Evolutionary conservation across 805 yeast genomes (phyloP).

Genomic region (Peterozyma toletana): DNA sequence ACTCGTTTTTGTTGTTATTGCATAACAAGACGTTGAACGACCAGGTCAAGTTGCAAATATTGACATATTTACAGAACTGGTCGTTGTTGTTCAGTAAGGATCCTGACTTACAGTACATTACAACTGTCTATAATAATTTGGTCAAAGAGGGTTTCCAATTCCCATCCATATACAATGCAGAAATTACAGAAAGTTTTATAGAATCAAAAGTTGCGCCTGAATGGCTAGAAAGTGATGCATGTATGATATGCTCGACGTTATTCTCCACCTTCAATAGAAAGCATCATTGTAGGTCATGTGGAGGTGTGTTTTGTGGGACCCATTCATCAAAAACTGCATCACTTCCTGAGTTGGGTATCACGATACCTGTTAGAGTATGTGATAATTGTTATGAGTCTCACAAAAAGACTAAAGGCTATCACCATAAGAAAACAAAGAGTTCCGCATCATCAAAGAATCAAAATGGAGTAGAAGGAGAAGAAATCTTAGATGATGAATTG

Average conservation of each 20-base stretch:
- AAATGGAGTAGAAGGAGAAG: conserved; percentile 18
- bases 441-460: conserved; percentile 15
- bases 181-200: conserved; percentile 44
- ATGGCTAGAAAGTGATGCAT: conserved; percentile 93
- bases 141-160: conserved; percentile 58
- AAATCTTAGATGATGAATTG: conserved; percentile 70
- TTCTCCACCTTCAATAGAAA: conserved; percentile 82
- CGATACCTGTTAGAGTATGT: conserved; percentile 88
- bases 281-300: conserved; percentile 96
- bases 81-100: conserved; percentile 64
- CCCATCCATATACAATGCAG: conserved; percentile 43
- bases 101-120: conserved; percentile 58
- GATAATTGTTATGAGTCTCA: conserved; percentile 76
- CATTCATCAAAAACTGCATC: conserved; percentile 74
- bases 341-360: conserved; percentile 78
- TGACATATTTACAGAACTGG: conserved; percentile 72
- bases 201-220: conserved; percentile 94
- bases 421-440: conserved; percentile 13
- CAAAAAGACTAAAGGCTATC: conserved; percentile 10
- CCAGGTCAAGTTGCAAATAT: conserved; percentile 52
- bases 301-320: conserved; percentile 84
- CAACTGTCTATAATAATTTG: conserved; percentile 52
- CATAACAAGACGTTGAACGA: conserved; percentile 24
- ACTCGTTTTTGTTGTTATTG: conserved; percentile 51
- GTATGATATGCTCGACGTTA: conserved; percentile 84